These are phyloP conservation scores for Colletotrichum sp. DNA, from an alignment of 2,329 filamentous ascomycete species.

Conservation along the genomic window DNA sequence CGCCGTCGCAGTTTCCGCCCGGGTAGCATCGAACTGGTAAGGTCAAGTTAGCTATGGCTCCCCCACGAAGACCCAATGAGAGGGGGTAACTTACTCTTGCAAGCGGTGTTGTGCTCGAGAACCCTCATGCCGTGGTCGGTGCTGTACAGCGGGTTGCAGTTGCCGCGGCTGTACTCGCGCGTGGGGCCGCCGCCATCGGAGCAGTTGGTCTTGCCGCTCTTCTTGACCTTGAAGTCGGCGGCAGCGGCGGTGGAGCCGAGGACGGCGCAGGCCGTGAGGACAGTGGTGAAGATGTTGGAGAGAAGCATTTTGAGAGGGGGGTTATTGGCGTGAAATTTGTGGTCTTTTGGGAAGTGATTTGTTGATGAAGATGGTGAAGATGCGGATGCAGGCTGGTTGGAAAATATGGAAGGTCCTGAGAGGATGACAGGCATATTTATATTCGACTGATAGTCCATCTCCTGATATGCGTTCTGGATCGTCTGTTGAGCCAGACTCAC, in stretches of 20 bases:
- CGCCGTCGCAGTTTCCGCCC: background rate
- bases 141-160: background rate
- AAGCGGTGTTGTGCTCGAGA: background rate
- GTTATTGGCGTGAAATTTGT: rapidly evolving
- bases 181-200: background rate
- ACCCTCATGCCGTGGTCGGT: background rate
- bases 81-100: background rate
- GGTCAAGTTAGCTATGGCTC: background rate
- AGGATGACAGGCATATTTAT: background rate
- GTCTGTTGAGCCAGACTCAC: background rate
- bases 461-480: rapidly evolving
- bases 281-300: background rate
- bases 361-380: background rate
- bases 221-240: background rate
- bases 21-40: background rate
- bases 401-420: rapidly evolving
- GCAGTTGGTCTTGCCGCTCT: background rate
- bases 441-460: background rate
- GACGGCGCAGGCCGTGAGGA: background rate
- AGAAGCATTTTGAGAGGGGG: background rate
- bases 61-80: background rate
- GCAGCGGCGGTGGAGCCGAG: background rate
- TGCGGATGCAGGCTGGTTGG: background rate
- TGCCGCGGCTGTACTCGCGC: background rate
- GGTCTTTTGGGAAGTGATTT: rapidly evolving